Evolutionary conservation across 441 rosid genomes (phyloP).

Genomic region (Pelargonium myrrhifolium): DNA sequence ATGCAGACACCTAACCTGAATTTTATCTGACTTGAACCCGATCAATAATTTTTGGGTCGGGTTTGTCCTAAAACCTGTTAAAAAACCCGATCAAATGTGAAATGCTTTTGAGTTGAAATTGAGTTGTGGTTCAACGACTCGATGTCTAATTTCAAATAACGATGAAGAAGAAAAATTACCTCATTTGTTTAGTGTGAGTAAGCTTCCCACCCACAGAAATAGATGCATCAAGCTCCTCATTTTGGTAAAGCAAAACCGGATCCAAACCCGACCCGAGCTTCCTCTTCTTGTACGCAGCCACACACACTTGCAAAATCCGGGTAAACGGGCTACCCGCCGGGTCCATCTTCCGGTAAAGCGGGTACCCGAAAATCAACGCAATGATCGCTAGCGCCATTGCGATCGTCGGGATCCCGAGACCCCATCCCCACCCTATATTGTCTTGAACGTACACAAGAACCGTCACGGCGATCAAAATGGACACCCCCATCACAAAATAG

Average conservation of each 20-base stretch:
- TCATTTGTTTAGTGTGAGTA: constrained; percentile 51
- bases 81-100: too few species aligned
- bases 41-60: too few species aligned
- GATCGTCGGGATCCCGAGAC: constrained; percentile 73
- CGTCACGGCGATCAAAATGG: constrained; percentile 65
- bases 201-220: constrained; percentile 70
- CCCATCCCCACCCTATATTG: constrained; percentile 83
- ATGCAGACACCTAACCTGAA: too few species aligned
- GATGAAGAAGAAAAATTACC: constrained; percentile 27
- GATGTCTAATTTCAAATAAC: too few species aligned
- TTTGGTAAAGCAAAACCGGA: constrained; percentile 43
- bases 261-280: constrained; percentile 42
- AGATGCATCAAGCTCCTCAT: constrained; percentile 61
- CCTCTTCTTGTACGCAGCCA: constrained; percentile 68
- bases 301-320: constrained; percentile 63
- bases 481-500: constrained; percentile 78
- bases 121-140: too few species aligned
- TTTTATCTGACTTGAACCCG: too few species aligned
- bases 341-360: constrained; percentile 61
- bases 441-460: constrained; percentile 81
- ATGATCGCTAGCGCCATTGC: constrained; percentile 71
- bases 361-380: constrained; percentile 47
- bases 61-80: too few species aligned
- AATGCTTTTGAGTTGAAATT: too few species aligned
- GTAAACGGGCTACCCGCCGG: constrained; percentile 87